Base-by-base conservation (phyloP, 192 early-diverging fungal genomes). In the Mortierella hygrophila region DNA sequence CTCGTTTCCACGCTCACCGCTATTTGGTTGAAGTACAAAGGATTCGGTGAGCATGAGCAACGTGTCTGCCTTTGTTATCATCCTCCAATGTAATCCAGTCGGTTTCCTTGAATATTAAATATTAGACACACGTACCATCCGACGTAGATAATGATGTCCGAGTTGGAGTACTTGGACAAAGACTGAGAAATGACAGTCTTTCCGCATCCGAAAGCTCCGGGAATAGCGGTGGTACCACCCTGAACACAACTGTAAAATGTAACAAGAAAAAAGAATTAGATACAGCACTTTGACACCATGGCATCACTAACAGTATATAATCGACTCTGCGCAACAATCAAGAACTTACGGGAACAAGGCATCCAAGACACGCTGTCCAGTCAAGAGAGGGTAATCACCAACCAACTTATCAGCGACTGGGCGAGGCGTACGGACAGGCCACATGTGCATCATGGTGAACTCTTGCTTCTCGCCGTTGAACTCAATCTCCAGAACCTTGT, bases 181-280 rank as follows among this genome's bases (percentile, higher is more conserved):
- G 99, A 96, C 91, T 99, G 99, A 16, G 98, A 99, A 92, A 99
- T 99, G 72, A 99, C 99, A 68, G 99, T 99, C 92, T 99, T 99
- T 52, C 99, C 99, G 89, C 99, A 99, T 68, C 99, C 99, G 83
- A 99, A 99, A 75, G 99, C 99, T 72, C 99, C 99, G 21, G 99
- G 99, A 90, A 99, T 99, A 55, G 98, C 98, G 13, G 98, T 99
- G 38, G 99, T 99, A 74, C 99, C 99, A 82, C 99, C 99, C 89
- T 99, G 97, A 3, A 99, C 98, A 89, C 99, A 99, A 8, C 95
- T 95, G 79, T 32, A 13, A 47, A 3, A 47, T 23, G 16, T 32
- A 38, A 54, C 4, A 54, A 6, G 37, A 42, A 42, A 40, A 65
- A 3, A 63, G 38, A 26, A 52, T 35, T 44, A 68, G 15, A 20